A percentile compares a stretch with the other conserved stretches of the same genome.
Evolutionary conservation across 768 basidiomycete species (phyloP).

Genomic region (Trametopsis cervina): DNA sequence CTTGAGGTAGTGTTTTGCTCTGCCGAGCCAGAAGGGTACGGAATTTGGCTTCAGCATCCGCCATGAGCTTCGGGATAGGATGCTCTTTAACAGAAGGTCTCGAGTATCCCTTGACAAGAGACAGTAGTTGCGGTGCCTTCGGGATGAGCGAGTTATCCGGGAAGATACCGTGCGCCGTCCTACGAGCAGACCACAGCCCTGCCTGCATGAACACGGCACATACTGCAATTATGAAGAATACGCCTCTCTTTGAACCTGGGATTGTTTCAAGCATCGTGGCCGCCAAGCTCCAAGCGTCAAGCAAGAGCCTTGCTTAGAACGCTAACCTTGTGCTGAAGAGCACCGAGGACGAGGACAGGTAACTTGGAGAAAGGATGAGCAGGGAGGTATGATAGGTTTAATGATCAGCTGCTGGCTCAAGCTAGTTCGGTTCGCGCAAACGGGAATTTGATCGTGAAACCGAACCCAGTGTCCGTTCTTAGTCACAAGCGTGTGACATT

Average conservation of each 20-base stretch:
- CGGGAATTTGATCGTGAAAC: no score
- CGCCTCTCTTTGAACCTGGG: constrained; percentile 19
- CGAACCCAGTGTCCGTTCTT: neutral
- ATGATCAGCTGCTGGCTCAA: no score
- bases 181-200: constrained; percentile 26
- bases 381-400: constrained; percentile 5
- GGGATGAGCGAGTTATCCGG: constrained; percentile 20
- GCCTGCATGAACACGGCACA: constrained; percentile 27
- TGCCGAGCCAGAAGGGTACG: constrained; percentile 61
- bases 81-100: constrained; percentile 37
- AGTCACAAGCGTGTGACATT: neutral
- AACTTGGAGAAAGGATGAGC: neutral
- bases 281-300: no score
- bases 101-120: constrained; percentile 13
- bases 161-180: constrained; percentile 16
- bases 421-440: no score
- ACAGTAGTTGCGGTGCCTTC: constrained; percentile 18
- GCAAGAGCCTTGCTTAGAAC: no score
- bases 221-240: constrained; percentile 23
- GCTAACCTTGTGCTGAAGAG: no score
- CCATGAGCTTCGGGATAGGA: constrained; percentile 82
- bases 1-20: constrained; percentile 71
- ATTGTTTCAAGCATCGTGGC: constrained; percentile 18
- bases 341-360: no score
- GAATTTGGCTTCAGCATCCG: constrained; percentile 73